phyloP scores from a whole-genome alignment of 2,329 filamentous ascomycete species.

The Pseudocercospora musae region DNA sequence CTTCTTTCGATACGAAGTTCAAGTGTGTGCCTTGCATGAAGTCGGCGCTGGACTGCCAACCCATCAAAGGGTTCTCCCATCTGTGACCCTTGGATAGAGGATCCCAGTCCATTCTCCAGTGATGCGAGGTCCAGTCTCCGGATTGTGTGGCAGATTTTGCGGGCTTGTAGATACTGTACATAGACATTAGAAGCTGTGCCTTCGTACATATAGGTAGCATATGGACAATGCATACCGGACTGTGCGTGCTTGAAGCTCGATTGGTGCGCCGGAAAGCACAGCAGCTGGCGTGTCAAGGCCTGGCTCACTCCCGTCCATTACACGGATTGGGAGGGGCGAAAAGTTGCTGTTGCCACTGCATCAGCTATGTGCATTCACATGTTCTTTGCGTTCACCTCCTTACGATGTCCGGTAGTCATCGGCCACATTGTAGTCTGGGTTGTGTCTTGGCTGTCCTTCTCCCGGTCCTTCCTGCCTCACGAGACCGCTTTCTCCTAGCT shows the following conservation, averaged over 20 bases:
- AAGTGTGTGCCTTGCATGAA: constrained; percentile 91
- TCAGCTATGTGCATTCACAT: constrained; percentile 25
- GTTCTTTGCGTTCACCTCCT: constrained; percentile 32
- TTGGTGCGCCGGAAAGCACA: constrained; percentile 83
- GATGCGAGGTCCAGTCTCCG: constrained; percentile 75
- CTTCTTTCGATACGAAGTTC: constrained; percentile 88
- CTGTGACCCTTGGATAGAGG: constrained; percentile 85
- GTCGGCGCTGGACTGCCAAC: constrained; percentile 95
- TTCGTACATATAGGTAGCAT: neutral
- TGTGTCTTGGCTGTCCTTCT: constrained; percentile 58
- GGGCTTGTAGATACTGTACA: constrained; percentile 78
- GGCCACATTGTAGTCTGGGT: constrained; percentile 76
- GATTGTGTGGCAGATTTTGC: constrained; percentile 96
- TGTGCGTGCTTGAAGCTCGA: constrained; percentile 88
- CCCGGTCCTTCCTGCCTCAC: constrained; percentile 50
- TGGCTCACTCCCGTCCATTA: constrained; percentile 89
- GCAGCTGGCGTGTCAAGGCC: constrained; percentile 73
- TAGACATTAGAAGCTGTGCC: neutral
- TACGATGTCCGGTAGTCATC: constrained; percentile 92
- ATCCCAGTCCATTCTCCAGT: constrained; percentile 99
- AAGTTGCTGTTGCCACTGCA: constrained; percentile 61
- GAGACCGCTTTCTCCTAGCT: constrained; percentile 37
- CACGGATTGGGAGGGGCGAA: constrained; percentile 82
- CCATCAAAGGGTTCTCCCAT: constrained; percentile 98
- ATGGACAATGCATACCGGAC: constrained; percentile 66